phyloP scores from a whole-genome alignment of 495 filamentous ascomycete genomes.

The Aspergillus ellipticus region DNA sequence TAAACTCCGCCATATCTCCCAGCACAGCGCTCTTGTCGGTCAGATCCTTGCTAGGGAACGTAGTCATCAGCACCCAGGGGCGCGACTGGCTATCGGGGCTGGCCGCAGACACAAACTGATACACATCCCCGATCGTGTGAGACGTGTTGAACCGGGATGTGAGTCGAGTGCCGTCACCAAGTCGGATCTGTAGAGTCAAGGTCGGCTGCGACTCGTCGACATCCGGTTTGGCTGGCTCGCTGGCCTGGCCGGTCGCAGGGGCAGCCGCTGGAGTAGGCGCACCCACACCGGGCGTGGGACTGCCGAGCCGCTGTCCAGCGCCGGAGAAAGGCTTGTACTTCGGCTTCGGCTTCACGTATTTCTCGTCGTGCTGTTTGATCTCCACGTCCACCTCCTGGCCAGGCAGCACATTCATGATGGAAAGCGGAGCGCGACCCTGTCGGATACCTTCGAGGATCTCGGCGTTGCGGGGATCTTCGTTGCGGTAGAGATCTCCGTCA shows the following conservation, averaged over 20 bases:
- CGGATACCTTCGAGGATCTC: conserved; percentile 81
- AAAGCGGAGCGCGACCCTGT: conserved; percentile 78
- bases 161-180: conserved; percentile 84
- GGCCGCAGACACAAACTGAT: conserved; percentile 73
- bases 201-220: conserved; percentile 75
- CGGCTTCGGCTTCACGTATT: conserved; percentile 77
- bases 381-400: conserved; percentile 90
- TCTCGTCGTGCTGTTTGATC: conserved; percentile 78
- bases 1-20: conserved; percentile 80
- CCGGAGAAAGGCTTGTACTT: conserved; percentile 85
- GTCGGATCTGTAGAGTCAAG: conserved; percentile 78
- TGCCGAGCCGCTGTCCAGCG: conserved; percentile 81
- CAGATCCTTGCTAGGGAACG: conserved; percentile 93
- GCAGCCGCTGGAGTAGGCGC: conserved; percentile 33
- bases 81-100: conserved; percentile 56
- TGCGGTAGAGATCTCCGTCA: conserved; percentile 84
- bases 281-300: conserved; percentile 70
- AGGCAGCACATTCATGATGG: conserved; percentile 80
- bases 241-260: conserved; percentile 19
- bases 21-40: conserved; percentile 64
- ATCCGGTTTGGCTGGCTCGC: conserved; percentile 42
- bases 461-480: conserved; percentile 83
- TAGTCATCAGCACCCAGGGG: conserved; percentile 83
- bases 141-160: conserved; percentile 87
- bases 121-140: conserved; percentile 88